A percentile compares a stretch with the other conserved stretches of the same genome.
Conservation (phyloP, 371 early-diverging fungal species). For the Syncephalastrum monosporum region DNA sequence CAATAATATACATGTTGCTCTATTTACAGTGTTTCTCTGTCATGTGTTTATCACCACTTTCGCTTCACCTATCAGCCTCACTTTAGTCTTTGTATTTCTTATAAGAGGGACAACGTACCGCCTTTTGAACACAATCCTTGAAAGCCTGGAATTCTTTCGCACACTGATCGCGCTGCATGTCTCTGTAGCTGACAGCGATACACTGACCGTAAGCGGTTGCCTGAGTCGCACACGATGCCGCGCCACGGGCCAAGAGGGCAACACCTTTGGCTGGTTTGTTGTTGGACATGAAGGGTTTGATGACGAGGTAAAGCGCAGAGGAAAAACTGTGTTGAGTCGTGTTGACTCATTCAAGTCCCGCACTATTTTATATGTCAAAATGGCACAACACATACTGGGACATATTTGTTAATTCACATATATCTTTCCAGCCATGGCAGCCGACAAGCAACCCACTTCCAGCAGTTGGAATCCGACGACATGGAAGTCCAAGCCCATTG, state of each 20-base stretch:
- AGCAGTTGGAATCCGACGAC: constrained; percentile 74
- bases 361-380: too few relatives aligned
- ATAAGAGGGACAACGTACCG: constrained; percentile 31
- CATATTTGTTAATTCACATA: too few relatives aligned
- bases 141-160: constrained; percentile 59
- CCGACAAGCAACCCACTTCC: background rate
- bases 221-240: constrained; percentile 42
- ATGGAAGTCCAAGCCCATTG: constrained; percentile 84
- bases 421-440: too few relatives aligned
- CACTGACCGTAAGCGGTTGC: constrained; percentile 60
- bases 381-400: too few relatives aligned
- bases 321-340: too few relatives aligned
- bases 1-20: background rate
- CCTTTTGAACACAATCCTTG: constrained; percentile 56
- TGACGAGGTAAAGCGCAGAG: too few relatives aligned
- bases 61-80: constrained; percentile 3
- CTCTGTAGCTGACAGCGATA: constrained; percentile 49
- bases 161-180: constrained; percentile 57
- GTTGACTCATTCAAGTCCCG: too few relatives aligned
- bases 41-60: constrained; percentile 2
- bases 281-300: too few relatives aligned
- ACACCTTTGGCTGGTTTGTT: constrained; percentile 23
- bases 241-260: constrained; percentile 35
- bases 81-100: background rate
- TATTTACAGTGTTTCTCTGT: constrained; percentile 3